Evolutionary conservation across 2,329 filamentous ascomycete species (phyloP).

Genomic region (Byssothecium circinans): DNA sequence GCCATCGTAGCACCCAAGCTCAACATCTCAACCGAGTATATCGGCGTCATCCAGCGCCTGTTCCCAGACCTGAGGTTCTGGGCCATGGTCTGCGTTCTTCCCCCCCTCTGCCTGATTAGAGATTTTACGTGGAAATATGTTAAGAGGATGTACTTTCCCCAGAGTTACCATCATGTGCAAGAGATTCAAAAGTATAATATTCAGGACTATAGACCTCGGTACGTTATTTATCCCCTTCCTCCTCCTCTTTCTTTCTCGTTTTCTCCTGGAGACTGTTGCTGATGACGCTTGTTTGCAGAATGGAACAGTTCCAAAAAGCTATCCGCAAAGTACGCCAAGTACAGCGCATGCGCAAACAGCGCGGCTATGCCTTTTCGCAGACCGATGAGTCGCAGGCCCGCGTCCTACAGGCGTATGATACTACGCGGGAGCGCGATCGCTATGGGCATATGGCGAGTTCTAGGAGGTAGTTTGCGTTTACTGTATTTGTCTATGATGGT

Average conservation of each 20-base stretch:
- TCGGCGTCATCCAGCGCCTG: constrained; percentile 77
- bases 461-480: constrained; percentile 22
- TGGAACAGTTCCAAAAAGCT: constrained; percentile 99
- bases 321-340: constrained; percentile 98
- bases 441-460: constrained; percentile 92
- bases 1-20: constrained; percentile 82
- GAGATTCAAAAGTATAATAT: constrained; percentile 99
- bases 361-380: constrained; percentile 96
- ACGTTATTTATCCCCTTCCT: constrained; percentile 39
- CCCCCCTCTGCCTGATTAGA: constrained; percentile 77
- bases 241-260: not conserved
- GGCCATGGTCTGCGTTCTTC: constrained; percentile 81
- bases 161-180: constrained; percentile 97
- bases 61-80: constrained; percentile 86
- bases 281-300: constrained; percentile 55
- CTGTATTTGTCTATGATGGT: constrained; percentile 15
- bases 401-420: constrained; percentile 96
- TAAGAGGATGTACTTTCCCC: constrained; percentile 95
- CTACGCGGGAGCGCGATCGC: constrained; percentile 83
- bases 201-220: constrained; percentile 96
- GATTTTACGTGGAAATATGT: constrained; percentile 97
- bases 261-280: not conserved
- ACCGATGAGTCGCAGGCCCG: constrained; percentile 95
- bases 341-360: constrained; percentile 98
- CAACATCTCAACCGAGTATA: constrained; percentile 79